Base-by-base conservation (phyloP, 2,329 filamentous ascomycete genomes). In the Talaromyces sp. region DNA sequence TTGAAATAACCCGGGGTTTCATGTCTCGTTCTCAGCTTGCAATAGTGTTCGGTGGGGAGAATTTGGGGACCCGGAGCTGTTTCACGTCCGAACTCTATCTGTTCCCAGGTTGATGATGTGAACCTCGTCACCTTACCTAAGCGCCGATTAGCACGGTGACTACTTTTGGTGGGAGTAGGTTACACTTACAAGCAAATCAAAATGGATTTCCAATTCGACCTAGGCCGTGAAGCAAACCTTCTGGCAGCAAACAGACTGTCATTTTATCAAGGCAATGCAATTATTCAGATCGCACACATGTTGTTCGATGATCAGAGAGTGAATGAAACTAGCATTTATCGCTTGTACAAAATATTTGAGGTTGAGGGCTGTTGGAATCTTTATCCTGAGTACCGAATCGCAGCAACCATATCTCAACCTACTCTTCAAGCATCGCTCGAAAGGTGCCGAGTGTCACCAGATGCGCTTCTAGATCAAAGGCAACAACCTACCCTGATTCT, bases 281-380 rank as follows among this genome's bases (percentile, higher is more conserved):
- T 19, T 33, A 45, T 45, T 22, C 2, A 20, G n/a, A 19, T 35
- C 11, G 6, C 11, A 14, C 1, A 45, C 16, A 9, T 45, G 1
- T 8, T 20, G 4, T 45, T 45, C n/a, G 29, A 45, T 7, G 4
- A 2, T 33, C 4, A 9, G 16, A 2, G 16, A 14, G 9, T 40
- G 3, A 24, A 49, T 22, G 13, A 49, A 14, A 4, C 27, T 4
- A 54, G 49, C 32, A 14, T 54, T 14, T 8, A 20, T 3, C 45
- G 51, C 20, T 16, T 54, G 20, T 0, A 46, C 3, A 40, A 41
- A 16, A 37, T 54, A 16, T 54, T 54, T 13, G 20, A 49, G 29
- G 49, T 50, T 29, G 47, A 54, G 30, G 51, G 51, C 2, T 54
- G 42, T 17, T 35, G 51, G 4, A 54, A 54, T 30, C 35, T 54